A percentile compares a stretch with the other conserved stretches of the same genome.
These are phyloP conservation scores for Collybiopsis luxurians DNA, from an alignment of 768 basidiomycete genomes.

Conservation along the genomic window DNA sequence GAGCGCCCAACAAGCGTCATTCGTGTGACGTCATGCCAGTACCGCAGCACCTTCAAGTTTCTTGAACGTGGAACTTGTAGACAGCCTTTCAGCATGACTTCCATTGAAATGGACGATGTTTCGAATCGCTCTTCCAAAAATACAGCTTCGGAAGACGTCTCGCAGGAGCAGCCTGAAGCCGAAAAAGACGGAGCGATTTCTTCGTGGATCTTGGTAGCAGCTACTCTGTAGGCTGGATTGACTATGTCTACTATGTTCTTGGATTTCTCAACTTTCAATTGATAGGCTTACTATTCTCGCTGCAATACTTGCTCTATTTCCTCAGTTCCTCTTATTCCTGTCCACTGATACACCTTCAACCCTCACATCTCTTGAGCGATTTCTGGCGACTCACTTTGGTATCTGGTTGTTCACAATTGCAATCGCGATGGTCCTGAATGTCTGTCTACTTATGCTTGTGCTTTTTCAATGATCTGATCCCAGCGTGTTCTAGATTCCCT, in stretches of 20 bases:
- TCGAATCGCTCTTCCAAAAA: conserved; percentile 11
- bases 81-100: conserved; percentile 27
- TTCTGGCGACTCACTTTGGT: conserved; percentile 66
- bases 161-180: conserved; percentile 8
- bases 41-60: neutral
- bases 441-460: conserved; percentile 25
- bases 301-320: conserved; percentile 46
- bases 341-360: conserved; percentile 40
- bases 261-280: neutral
- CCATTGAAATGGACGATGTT: conserved; percentile 38
- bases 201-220: conserved; percentile 38
- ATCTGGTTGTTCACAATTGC: conserved; percentile 57
- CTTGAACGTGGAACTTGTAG: no score
- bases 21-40: no score
- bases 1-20: no score
- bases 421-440: conserved; percentile 57
- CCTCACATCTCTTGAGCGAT: conserved; percentile 67
- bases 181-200: conserved; percentile 25
- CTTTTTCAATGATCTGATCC: neutral
- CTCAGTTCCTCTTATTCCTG: conserved; percentile 67
- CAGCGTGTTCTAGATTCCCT: conserved; percentile 37
- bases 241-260: neutral
- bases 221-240: conserved; percentile 25
- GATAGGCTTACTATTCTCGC: conserved; percentile 33
- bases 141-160: conserved; percentile 9